A percentile compares a stretch with the other conserved stretches of the same genome.
Evolutionary conservation across 2,329 filamentous ascomycete genomes (phyloP).

Genomic region (Arthrobotrys iridis): DNA sequence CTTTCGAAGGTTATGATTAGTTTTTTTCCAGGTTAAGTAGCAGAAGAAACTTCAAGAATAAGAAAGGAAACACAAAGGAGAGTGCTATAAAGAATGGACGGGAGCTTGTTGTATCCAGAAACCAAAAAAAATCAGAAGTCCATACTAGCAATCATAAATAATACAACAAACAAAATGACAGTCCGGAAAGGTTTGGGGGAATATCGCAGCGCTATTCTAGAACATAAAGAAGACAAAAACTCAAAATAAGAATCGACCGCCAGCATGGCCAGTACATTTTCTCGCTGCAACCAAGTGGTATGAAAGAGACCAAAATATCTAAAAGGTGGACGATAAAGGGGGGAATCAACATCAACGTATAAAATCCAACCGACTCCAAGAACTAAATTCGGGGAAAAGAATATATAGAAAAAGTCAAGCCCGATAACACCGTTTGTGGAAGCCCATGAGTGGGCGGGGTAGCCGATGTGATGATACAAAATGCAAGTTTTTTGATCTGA

Average conservation of each 20-base stretch:
- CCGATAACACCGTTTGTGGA: conserved; percentile 50
- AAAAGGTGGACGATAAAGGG: conserved; percentile 27
- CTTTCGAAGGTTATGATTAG: conserved; percentile 16
- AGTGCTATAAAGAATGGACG: conserved; percentile 13
- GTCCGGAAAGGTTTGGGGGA: neutral
- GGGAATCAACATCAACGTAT: conserved; percentile 42
- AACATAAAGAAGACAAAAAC: neutral
- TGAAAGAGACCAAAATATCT: conserved; percentile 18
- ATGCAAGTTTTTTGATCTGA: conserved; percentile 16
- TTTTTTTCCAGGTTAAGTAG: conserved; percentile 1
- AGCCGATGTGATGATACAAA: conserved; percentile 43
- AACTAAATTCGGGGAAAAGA: neutral
- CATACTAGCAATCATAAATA: neutral
- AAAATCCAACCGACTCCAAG: conserved; percentile 46
- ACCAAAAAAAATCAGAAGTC: neutral
- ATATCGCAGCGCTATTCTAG: conserved; percentile 54
- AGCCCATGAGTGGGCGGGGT: conserved; percentile 6
- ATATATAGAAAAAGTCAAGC: conserved; percentile 16
- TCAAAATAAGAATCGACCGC: neutral
- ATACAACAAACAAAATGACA: neutral
- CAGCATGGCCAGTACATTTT: conserved; percentile 1
- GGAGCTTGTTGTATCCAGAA: conserved; percentile 1
- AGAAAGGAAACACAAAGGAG: conserved; percentile 19
- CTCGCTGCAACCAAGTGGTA: conserved; percentile 47
- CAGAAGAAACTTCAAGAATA: neutral